Percentiles rank a stretch among this genome's conserved stretches.
These are phyloP conservation scores for Aspergillus fijiensis DNA, from an alignment of 2,329 filamentous ascomycete genomes.

Conservation along the genomic window DNA sequence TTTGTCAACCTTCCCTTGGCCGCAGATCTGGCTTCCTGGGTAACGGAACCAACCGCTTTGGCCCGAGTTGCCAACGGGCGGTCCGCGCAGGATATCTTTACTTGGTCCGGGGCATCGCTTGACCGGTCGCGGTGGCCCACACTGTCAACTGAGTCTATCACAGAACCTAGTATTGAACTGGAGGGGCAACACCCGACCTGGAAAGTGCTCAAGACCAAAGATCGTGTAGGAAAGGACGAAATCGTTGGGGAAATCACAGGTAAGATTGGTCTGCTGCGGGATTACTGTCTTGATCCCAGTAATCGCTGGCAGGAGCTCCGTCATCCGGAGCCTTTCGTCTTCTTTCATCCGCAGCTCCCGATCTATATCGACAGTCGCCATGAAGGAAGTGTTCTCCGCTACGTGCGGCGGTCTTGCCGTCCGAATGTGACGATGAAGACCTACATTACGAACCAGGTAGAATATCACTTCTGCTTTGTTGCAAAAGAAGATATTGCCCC, in stretches of 20 bases:
- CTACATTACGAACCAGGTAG: slow-evolving; percentile 71
- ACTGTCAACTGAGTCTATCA: slow-evolving; percentile 54
- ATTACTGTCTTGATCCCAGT: slow-evolving; percentile 65
- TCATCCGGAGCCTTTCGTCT: slow-evolving; percentile 68
- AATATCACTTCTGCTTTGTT: slow-evolving; percentile 92
- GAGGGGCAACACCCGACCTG: slow-evolving; percentile 65
- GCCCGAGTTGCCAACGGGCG: slow-evolving; percentile 65
- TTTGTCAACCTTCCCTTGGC: slow-evolving; percentile 75
- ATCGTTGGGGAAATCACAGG: slow-evolving; percentile 75
- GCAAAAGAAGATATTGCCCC: slow-evolving; percentile 72
- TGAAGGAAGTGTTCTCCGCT: slow-evolving; percentile 82
- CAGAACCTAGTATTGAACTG: slow-evolving; percentile 49
- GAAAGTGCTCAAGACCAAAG: slow-evolving; percentile 58
- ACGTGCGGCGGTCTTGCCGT: slow-evolving; percentile 86
- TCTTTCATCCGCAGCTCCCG: slow-evolving; percentile 83
- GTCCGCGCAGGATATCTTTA: slow-evolving; percentile 68
- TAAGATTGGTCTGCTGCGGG: slow-evolving; percentile 69
- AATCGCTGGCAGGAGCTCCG: slow-evolving; percentile 68
- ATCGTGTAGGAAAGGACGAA: slow-evolving; percentile 51
- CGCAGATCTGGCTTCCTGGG: slow-evolving; percentile 73
- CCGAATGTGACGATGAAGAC: slow-evolving; percentile 89
- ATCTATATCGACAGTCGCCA: slow-evolving; percentile 89
- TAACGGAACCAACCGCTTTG: slow-evolving; percentile 70
- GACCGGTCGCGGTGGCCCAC: slow-evolving; percentile 55
- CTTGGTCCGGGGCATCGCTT: slow-evolving; percentile 55